Percentiles rank a stretch among this genome's conserved stretches.
Conservation (phyloP, 352 stramenopile genomes). For the Aphanomyces astaci region DNA sequence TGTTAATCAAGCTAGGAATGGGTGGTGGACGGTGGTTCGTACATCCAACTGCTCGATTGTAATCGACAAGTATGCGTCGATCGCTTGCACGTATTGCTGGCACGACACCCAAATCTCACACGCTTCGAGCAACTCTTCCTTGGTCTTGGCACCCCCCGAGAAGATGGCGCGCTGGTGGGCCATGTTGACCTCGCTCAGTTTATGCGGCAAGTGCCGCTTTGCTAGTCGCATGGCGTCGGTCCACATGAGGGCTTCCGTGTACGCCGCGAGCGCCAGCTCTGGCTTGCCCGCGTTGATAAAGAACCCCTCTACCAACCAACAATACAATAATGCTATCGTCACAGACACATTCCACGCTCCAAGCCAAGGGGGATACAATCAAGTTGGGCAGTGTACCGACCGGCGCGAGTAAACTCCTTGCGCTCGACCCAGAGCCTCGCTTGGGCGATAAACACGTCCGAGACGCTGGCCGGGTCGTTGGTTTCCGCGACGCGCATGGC, state of each 20-base stretch:
- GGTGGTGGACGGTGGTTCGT: background rate
- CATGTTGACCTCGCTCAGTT: slow-evolving; percentile 87
- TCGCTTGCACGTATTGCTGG: slow-evolving; percentile 85
- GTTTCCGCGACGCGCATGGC: slow-evolving; percentile 88
- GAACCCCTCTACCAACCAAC: slow-evolving; percentile 79
- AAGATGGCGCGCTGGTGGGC: slow-evolving; percentile 75
- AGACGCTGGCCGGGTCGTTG: slow-evolving; percentile 80
- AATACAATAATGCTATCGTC: too few relatives aligned
- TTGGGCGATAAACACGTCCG: slow-evolving; percentile 88
- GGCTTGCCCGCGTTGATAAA: slow-evolving; percentile 88
- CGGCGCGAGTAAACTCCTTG: slow-evolving; percentile 61
- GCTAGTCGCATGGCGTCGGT: slow-evolving; percentile 83
- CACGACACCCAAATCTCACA: slow-evolving; percentile 84
- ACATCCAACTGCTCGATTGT: slow-evolving; percentile 54
- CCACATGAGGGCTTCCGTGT: slow-evolving; percentile 82
- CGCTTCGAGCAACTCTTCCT: slow-evolving; percentile 75
- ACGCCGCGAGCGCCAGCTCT: slow-evolving; percentile 82
- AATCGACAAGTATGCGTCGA: slow-evolving; percentile 88
- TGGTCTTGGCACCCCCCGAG: slow-evolving; percentile 58
- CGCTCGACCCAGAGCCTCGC: slow-evolving; percentile 77
- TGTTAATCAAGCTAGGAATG: background rate
- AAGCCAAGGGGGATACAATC: background rate
- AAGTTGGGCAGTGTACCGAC: slow-evolving; percentile 1
- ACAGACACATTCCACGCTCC: too few relatives aligned
- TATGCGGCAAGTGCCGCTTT: slow-evolving; percentile 88